Percentiles rank a stretch among this genome's conserved stretches.
Conservation (phyloP, 2,329 filamentous ascomycete genomes). For the Paraphoma sp. region DNA sequence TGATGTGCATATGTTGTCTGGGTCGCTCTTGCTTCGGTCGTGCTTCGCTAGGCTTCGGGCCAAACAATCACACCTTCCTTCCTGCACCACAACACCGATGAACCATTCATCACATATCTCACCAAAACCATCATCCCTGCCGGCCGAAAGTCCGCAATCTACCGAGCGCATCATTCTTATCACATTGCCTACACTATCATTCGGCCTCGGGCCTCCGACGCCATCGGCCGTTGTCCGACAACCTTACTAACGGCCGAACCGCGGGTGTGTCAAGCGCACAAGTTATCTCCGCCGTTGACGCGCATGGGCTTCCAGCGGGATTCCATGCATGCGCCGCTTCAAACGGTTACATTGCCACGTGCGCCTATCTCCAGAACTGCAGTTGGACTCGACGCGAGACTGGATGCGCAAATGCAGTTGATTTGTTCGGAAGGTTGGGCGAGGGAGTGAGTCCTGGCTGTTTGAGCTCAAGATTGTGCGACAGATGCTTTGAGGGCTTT, state of each 20-base stretch:
- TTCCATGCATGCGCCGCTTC: slow-evolving; percentile 1
- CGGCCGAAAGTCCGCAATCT: background rate
- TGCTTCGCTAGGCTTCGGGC: no score
- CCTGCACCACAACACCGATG: no score
- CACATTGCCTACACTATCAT: background rate
- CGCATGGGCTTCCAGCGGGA: background rate
- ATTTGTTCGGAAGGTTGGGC: background rate
- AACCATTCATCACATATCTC: no score
- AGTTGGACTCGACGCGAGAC: background rate
- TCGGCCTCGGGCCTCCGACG: background rate
- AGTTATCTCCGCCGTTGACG: background rate
- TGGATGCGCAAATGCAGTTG: background rate
- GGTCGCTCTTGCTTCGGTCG: no score
- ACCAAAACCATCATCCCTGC: background rate
- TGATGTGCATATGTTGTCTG: no score
- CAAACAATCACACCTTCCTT: no score
- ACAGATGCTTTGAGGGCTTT: no score
- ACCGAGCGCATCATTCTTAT: background rate
- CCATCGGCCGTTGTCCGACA: background rate
- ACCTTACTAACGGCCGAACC: slow-evolving; percentile 14
- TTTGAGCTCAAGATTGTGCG: no score
- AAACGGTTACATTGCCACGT: background rate
- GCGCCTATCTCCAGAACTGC: background rate
- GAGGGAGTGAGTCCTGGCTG: no score
- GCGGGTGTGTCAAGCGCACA: slow-evolving; percentile 16